Base-by-base conservation (phyloP, 106 monocot genomes). In the Platanthera zijinensis region DNA sequence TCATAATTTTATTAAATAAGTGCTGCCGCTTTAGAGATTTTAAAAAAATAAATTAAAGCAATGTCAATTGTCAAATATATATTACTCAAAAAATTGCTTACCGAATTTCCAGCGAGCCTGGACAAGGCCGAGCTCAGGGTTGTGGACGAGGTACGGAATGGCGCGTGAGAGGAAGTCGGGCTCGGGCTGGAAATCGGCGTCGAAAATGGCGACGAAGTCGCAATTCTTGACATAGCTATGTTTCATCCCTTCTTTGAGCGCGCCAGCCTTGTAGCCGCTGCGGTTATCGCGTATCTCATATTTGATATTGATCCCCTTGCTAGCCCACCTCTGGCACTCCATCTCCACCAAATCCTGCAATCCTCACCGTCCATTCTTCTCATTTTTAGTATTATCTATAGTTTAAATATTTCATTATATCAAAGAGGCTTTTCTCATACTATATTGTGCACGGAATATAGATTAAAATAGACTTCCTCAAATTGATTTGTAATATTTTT, bases 111-210 rank as follows among this genome's bases (percentile, higher is more conserved):
- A 84, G 56, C 84, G 79, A 49, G 84, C 75, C 71, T 84, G 84
- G 57, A 84, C 79, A 18, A 84, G 84, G 62, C 57, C 84, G 28
- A 84, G 22, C 10, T 75, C 54, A 61, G 80, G 79, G 79, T 84
- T 84, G 80, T 80, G 76, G 21, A 76, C 32, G 59, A 84, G 79
- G 79, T 72, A 84, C 13, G 84, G 84, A 72, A 84, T 28, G 71
- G 84, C 48, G 67, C 79, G 64, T 39, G 54, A 21, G 69, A 84
- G 84, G 76, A 79, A 84, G 71, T 84, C 76, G 18, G 84, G 72
- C 57, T 84, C 84, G 18, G 84, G 84, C 76, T 84, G 79, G 75
- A 84, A 84, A 63, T 84, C 84, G 69, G 84, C 84, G 52, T 84
- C 84, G 71, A 80, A 80, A 52, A 80, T 80, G 28, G 64, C 74